phyloP scores from a whole-genome alignment of 1,284 basidiomycete species.

The Pyrrhoderma lamaoense region DNA sequence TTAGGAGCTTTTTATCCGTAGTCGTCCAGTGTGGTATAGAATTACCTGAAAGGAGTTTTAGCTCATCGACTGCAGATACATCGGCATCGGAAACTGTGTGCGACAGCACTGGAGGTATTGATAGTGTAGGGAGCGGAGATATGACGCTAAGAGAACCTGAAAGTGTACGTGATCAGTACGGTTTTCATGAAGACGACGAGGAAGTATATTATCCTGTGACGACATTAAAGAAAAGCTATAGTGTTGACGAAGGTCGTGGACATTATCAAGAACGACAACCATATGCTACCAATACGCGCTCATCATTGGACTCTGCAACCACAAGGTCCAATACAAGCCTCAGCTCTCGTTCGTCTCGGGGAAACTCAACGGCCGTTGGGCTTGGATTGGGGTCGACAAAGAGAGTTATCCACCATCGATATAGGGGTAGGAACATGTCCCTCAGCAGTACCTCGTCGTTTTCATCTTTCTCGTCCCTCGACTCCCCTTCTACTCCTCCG shows the following conservation, averaged over 20 bases:
- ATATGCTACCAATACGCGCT: background rate
- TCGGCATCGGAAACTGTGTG: constrained; percentile 7
- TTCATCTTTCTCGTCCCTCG: constrained; percentile 52
- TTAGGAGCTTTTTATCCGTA: constrained; percentile 62
- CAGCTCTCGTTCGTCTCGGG: constrained; percentile 1
- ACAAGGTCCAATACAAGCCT: constrained; percentile 1
- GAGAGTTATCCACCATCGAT: constrained; percentile 7
- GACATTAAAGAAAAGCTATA: background rate
- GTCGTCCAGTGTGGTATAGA: constrained; percentile 76
- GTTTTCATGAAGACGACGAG: constrained; percentile 9
- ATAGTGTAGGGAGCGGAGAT: background rate
- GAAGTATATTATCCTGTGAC: constrained; percentile 7
- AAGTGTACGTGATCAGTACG: constrained; percentile 5
- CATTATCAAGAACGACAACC: background rate
- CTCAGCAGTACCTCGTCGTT: constrained; percentile 63
- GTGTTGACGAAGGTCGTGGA: background rate
- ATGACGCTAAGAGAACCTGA: constrained; percentile 1
- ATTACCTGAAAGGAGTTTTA: constrained; percentile 43
- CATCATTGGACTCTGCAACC: constrained; percentile 2
- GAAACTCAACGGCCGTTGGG: background rate
- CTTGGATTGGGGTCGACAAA: background rate
- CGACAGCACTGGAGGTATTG: background rate
- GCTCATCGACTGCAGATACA: constrained; percentile 1
- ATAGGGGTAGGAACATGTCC: constrained; percentile 33
- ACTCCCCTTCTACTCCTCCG: constrained; percentile 36